These are phyloP conservation scores for Penicillium expansum DNA, from an alignment of 2,329 filamentous ascomycete genomes.

Conservation along the genomic window DNA sequence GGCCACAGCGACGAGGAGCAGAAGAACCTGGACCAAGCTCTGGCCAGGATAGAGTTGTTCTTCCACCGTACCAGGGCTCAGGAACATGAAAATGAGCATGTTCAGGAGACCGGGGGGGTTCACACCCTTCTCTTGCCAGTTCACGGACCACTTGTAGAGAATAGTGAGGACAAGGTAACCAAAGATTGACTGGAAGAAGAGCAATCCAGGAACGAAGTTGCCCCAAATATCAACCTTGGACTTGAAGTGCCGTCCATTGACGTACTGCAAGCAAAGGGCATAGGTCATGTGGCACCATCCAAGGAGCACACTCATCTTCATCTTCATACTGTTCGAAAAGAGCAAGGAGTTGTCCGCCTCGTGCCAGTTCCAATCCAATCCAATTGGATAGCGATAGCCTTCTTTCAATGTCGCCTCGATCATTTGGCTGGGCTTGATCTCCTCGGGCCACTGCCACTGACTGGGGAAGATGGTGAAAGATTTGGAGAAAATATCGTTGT, in stretches of 20 bases:
- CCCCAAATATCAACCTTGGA: slow-evolving; percentile 93
- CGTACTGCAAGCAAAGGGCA: slow-evolving; percentile 84
- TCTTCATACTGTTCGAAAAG: slow-evolving; percentile 99
- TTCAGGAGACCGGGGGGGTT: slow-evolving; percentile 86
- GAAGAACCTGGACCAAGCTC: slow-evolving; percentile 67
- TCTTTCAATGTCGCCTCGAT: slow-evolving; percentile 67
- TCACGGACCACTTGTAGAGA: slow-evolving; percentile 92
- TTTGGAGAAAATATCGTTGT: slow-evolving; percentile 96
- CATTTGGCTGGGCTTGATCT: slow-evolving; percentile 63
- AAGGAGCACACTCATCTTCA: slow-evolving; percentile 98
- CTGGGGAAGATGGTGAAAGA: slow-evolving; percentile 84
- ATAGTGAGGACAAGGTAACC: slow-evolving; percentile 93
- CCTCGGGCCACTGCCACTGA: slow-evolving; percentile 79
- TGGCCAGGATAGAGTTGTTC: slow-evolving; percentile 78
- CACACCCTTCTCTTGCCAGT: slow-evolving; percentile 69
- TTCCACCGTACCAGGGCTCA: slow-evolving; percentile 70
- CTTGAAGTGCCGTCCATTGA: slow-evolving; percentile 95
- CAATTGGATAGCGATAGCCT: slow-evolving; percentile 88
- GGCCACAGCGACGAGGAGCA: slow-evolving; percentile 76
- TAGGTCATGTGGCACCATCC: slow-evolving; percentile 94
- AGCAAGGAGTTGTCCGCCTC: slow-evolving; percentile 90
- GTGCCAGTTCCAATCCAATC: slow-evolving; percentile 95
- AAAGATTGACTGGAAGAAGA: slow-evolving; percentile 99
- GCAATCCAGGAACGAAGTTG: slow-evolving; percentile 97
- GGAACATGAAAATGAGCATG: slow-evolving; percentile 99